These are phyloP conservation scores for Cladosporium sp. DNA, from an alignment of 2,329 filamentous ascomycete species.

Conservation along the genomic window DNA sequence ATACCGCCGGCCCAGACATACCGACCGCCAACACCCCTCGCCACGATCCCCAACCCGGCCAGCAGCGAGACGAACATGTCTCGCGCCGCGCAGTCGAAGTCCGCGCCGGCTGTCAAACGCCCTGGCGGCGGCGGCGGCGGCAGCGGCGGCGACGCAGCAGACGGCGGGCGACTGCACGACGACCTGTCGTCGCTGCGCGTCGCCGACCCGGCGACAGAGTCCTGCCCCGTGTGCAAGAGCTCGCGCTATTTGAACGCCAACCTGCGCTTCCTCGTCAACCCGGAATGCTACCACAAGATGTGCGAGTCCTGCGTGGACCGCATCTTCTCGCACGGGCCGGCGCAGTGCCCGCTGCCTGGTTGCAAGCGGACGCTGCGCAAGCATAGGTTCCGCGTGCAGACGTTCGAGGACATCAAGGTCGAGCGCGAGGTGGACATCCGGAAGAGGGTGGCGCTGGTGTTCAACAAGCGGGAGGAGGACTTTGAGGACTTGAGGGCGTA, in stretches of 20 bases:
- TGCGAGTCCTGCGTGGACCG: conserved; percentile 93
- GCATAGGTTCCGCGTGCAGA: conserved; percentile 76
- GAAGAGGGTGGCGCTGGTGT: conserved; percentile 64
- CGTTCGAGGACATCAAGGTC: conserved; percentile 79
- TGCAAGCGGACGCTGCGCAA: conserved; percentile 84
- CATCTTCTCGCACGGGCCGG: conserved; percentile 86
- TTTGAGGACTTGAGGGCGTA: conserved; percentile 78
- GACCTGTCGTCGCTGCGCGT: conserved; percentile 16
- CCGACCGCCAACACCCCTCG: background rate
- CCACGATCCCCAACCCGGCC: conserved; percentile 1
- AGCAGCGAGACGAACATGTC: conserved; percentile 24
- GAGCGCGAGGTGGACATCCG: conserved; percentile 93
- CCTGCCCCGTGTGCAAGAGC: conserved; percentile 96
- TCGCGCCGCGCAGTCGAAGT: conserved; percentile 25
- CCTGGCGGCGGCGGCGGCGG: conserved; percentile 14
- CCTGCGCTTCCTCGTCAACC: conserved; percentile 93
- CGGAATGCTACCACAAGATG: conserved; percentile 99
- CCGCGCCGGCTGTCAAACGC: conserved; percentile 20
- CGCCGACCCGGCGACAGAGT: conserved; percentile 47
- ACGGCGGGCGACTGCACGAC: conserved; percentile 25
- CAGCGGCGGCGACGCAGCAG: conserved; percentile 17
- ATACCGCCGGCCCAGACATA: conserved; percentile 3
- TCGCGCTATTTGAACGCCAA: conserved; percentile 90
- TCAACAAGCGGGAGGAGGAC: conserved; percentile 86
- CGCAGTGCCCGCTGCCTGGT: conserved; percentile 83